phyloP scores from a whole-genome alignment of 2,329 filamentous ascomycete genomes.

The Neonectria faginata region DNA sequence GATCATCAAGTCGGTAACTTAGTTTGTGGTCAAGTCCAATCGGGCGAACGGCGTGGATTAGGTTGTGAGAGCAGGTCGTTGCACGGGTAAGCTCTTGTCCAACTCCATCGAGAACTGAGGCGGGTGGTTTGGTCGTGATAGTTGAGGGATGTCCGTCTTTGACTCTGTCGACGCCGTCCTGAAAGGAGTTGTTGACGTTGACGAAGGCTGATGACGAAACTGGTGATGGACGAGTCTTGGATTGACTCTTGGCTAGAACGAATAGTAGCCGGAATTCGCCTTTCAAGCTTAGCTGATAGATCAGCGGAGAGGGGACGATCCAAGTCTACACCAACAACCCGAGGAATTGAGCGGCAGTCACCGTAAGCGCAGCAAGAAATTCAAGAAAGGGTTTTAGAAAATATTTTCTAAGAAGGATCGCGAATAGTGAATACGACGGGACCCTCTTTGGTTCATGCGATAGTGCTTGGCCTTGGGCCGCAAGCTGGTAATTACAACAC shows the following conservation, averaged over 20 bases:
- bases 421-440: conserved; percentile 12
- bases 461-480: conserved; percentile 22
- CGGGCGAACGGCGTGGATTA: conserved; percentile 6
- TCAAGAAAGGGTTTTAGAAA: conserved; percentile 1
- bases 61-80: conserved; percentile 9
- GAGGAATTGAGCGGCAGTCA: background rate
- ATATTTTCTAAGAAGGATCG: background rate
- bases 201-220: background rate
- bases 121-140: background rate
- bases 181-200: background rate
- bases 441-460: background rate
- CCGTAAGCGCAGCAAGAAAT: background rate
- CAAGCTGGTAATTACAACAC: conserved; percentile 16
- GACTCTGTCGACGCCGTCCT: background rate
- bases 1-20: background rate
- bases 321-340: background rate
- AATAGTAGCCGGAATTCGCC: conserved; percentile 11
- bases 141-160: background rate
- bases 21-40: conserved; percentile 2
- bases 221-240: background rate
- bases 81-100: conserved; percentile 6
- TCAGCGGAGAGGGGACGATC: conserved; percentile 12
- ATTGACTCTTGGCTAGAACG: conserved; percentile 8
- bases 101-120: conserved; percentile 20
- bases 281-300: conserved; percentile 13